Evolutionary conservation across 2,329 filamentous ascomycete genomes (phyloP).

Genomic region (Daldinia eschscholtzii): DNA sequence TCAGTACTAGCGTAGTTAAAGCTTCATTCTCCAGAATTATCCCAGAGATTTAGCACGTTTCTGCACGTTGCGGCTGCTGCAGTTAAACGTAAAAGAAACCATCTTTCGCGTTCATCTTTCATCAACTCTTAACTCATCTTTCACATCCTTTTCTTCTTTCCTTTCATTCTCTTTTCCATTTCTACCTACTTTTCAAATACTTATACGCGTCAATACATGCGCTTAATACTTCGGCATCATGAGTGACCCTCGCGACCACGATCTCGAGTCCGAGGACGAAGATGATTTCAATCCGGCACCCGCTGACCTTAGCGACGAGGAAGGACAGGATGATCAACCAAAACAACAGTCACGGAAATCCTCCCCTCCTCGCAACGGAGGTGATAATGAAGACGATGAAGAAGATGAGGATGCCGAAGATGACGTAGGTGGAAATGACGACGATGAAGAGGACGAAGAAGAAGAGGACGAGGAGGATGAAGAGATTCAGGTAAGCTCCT

Average conservation of each 20-base stretch:
- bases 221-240: conserved; percentile 54
- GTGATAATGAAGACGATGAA: conserved; percentile 57
- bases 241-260: conserved; percentile 63
- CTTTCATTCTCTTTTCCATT: conserved; percentile 2
- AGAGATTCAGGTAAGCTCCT: conserved; percentile 72
- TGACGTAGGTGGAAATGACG: conserved; percentile 60
- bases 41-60: conserved; percentile 38
- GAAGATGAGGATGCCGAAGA: conserved; percentile 62
- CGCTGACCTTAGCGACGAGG: conserved; percentile 79
- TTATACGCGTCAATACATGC: conserved; percentile 5
- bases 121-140: conserved; percentile 2
- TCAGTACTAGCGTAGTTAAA: conserved; percentile 14
- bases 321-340: conserved; percentile 59
- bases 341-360: conserved; percentile 40
- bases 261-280: conserved; percentile 78
- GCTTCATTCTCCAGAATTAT: conserved; percentile 37
- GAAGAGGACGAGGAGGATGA: conserved; percentile 70
- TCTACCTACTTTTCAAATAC: neutral
- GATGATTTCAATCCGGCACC: conserved; percentile 90
- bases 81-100: conserved; percentile 38
- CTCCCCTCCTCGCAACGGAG: conserved; percentile 49
- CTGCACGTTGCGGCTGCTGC: conserved; percentile 36
- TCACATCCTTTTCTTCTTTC: conserved; percentile 12
- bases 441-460: conserved; percentile 72
- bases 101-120: conserved; percentile 25